phyloP scores from a whole-genome alignment of 192 early-diverging fungal species.

The Gaertneriomyces sp. region DNA sequence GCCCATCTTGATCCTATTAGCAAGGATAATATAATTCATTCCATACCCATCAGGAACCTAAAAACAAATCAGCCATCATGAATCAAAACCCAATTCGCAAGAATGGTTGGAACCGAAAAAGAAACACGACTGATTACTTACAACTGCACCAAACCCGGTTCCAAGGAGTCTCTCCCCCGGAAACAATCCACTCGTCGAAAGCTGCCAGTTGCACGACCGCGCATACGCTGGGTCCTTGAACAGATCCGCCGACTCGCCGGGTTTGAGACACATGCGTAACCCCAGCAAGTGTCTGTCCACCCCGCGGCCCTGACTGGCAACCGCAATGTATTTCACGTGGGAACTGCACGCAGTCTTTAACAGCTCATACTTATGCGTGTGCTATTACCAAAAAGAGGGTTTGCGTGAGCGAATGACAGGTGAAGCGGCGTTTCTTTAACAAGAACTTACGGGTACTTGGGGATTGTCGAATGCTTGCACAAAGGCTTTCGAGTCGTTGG shows the following conservation, averaged over 20 bases:
- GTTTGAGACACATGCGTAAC: slow-evolving; percentile 55
- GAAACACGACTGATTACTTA: slow-evolving; percentile 14
- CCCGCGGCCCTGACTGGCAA: slow-evolving; percentile 63
- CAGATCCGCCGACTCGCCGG: slow-evolving; percentile 32
- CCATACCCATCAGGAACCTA: slow-evolving; percentile 72
- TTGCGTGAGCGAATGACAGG: neutral
- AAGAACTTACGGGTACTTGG: slow-evolving; percentile 61
- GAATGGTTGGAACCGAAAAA: slow-evolving; percentile 20
- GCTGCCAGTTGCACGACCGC: slow-evolving; percentile 61
- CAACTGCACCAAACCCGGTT: slow-evolving; percentile 84
- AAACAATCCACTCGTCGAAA: slow-evolving; percentile 75
- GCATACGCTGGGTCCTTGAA: slow-evolving; percentile 68
- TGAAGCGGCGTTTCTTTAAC: neutral
- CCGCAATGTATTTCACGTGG: slow-evolving; percentile 53
- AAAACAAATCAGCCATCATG: neutral
- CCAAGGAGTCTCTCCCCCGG: slow-evolving; percentile 64
- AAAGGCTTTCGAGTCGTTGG: slow-evolving; percentile 66
- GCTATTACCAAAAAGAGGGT: slow-evolving; percentile 15
- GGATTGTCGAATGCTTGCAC: slow-evolving; percentile 60
- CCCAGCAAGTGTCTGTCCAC: slow-evolving; percentile 84
- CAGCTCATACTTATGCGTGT: slow-evolving; percentile 49
- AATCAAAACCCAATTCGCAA: slow-evolving; percentile 4
- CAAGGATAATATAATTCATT: slow-evolving; percentile 78
- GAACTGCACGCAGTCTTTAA: slow-evolving; percentile 60
- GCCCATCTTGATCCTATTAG: slow-evolving; percentile 68